Evolutionary conservation across 2,329 filamentous ascomycete genomes (phyloP), one percentile per base, ranked within the genome.

Genomic region (Microcyclospora tardicrescens): DNA sequence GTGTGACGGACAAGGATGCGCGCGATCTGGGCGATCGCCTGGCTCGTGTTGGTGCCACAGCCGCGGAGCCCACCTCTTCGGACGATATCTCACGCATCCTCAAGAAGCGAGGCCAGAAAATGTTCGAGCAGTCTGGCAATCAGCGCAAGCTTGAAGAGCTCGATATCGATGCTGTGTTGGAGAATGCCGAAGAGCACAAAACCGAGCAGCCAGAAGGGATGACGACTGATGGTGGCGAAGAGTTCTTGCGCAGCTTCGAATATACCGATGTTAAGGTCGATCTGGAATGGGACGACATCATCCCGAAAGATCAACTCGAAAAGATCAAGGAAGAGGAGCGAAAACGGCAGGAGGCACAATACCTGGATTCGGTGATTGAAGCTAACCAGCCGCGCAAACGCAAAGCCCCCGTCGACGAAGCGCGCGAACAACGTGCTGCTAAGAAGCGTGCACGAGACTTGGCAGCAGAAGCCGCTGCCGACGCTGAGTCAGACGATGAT

Each of bases 221-320:
- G 57, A 83, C 93, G 33, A 93, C 87, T 42, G 91, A 89, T 55
- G 93, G 91, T 55, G 91, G 91, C 65, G 89, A 95, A 57, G 93
- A 94, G 45, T 98, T 96, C 61, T 79, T 98, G 66, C 78, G 74
- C 50, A 80, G 77, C 43, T 84, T 84, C 50, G 86, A 96, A 56
- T 93, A 94, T 55, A 95, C 91, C 1, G 91, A 98, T 60, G 89
- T 96, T 61, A 96, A 96, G 63, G 83, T 96, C 43, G 73, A 96
- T 47, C 77, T 96, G 16, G 86, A 93, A 50, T 98, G 91, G 91
- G 91, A 98, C 53, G 83, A 96, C 49, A 98, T 98, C 52, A 96
- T 98, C 50, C 93, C 91, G 0, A 86, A 87, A 43, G 86, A 94
- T 6, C 79, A 94, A 53, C 73, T 98, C 13, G 87, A 87, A 12